These are phyloP conservation scores for Phytophthora pisi DNA, from an alignment of 352 stramenopile species.

Conservation along the genomic window DNA sequence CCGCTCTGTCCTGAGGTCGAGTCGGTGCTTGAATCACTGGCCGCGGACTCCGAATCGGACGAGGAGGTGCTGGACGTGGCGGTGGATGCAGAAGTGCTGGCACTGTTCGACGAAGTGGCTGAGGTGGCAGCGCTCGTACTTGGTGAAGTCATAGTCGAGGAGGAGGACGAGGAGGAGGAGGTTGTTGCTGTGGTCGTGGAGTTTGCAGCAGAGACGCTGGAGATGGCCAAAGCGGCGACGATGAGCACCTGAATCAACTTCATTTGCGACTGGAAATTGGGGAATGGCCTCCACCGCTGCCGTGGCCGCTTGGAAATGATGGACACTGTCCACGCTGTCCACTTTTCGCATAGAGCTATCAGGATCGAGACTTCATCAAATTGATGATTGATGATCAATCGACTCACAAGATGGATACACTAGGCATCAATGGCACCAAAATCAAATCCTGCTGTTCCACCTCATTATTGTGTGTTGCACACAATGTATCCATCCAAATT, in stretches of 20 bases:
- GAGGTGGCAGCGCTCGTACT: background rate
- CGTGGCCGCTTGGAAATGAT: slow-evolving; percentile 10
- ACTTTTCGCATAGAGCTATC: slow-evolving; percentile 4
- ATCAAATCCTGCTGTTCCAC: too few relatives aligned
- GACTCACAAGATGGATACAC: too few relatives aligned
- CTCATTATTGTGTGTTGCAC: too few relatives aligned
- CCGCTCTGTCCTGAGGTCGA: slow-evolving; percentile 16
- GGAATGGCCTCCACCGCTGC: background rate
- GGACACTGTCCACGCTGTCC: slow-evolving; percentile 5
- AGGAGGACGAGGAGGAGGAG: background rate
- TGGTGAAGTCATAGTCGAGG: background rate
- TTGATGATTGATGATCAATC: too few relatives aligned
- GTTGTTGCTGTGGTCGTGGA: background rate
- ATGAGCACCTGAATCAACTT: slow-evolving; percentile 22
- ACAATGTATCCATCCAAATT: too few relatives aligned
- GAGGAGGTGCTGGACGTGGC: slow-evolving; percentile 5
- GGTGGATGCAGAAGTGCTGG: background rate
- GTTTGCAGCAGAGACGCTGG: slow-evolving; percentile 5
- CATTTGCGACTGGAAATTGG: slow-evolving; percentile 13
- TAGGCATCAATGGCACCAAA: too few relatives aligned
- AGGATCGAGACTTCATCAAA: too few relatives aligned
- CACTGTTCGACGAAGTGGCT: slow-evolving; percentile 3
- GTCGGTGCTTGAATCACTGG: slow-evolving; percentile 6
- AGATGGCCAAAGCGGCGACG: slow-evolving; percentile 12
- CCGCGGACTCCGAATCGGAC: slow-evolving; percentile 1